These are phyloP conservation scores for Fusarium subglutinans DNA, from an alignment of 2,329 filamentous ascomycete genomes.

Conservation along the genomic window DNA sequence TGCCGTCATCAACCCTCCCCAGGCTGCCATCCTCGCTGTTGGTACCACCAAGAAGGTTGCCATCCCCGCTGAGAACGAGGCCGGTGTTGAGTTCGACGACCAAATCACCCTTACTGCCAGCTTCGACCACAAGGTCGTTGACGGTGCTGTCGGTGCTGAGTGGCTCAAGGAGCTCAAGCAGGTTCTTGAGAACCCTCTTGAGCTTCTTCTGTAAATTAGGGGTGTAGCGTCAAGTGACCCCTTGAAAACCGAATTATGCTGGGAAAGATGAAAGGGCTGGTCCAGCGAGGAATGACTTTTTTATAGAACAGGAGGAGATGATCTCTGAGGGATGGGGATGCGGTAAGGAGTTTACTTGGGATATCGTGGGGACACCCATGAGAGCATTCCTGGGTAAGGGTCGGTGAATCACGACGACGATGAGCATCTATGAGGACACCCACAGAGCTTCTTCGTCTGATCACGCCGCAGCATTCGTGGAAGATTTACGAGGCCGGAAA, in stretches of 20 bases:
- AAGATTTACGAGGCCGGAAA: constrained; percentile 44
- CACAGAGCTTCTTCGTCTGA: constrained; percentile 20
- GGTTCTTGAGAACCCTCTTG: constrained; percentile 95
- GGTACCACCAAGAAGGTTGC: constrained; percentile 97
- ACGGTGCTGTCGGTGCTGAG: constrained; percentile 94
- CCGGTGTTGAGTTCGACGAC: constrained; percentile 88
- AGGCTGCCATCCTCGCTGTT: constrained; percentile 93
- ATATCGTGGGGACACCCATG: constrained; percentile 5
- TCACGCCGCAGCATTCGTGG: constrained; percentile 20
- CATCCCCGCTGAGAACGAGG: constrained; percentile 83
- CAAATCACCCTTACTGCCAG: constrained; percentile 94
- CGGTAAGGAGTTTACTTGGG: constrained; percentile 23
- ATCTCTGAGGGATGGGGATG: constrained; percentile 23
- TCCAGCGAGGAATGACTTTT: constrained; percentile 35
- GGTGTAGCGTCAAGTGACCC: neutral
- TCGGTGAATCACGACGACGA: constrained; percentile 6
- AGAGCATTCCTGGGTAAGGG: constrained; percentile 18
- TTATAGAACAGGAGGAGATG: constrained; percentile 36
- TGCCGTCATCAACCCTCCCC: constrained; percentile 98
- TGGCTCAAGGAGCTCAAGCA: constrained; percentile 98
- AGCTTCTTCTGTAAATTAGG: constrained; percentile 80
- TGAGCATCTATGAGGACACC: constrained; percentile 20
- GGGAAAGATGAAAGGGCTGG: constrained; percentile 3
- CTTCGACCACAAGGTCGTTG: constrained; percentile 99
- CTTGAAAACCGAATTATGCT: neutral